Percentiles rank a stretch among this genome's conserved stretches.
Evolutionary conservation across 1,284 basidiomycete species (phyloP).

Genomic region (Schizophyllum commune): DNA sequence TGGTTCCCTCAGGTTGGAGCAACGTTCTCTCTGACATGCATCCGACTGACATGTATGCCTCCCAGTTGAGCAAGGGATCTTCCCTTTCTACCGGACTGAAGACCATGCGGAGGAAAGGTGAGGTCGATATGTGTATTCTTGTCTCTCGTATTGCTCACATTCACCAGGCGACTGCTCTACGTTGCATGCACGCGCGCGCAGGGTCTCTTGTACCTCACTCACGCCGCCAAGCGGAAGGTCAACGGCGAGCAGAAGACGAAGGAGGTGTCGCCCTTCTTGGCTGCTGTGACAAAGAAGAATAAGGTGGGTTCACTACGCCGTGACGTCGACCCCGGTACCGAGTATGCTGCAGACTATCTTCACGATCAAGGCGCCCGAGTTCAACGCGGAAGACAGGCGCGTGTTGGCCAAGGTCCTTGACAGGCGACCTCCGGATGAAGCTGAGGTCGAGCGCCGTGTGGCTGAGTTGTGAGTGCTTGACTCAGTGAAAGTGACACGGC

Average conservation of each 20-base stretch:
- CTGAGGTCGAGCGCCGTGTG: constrained; percentile 33
- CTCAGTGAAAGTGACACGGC: background rate
- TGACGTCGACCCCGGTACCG: background rate
- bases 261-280: constrained; percentile 42
- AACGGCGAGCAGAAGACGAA: constrained; percentile 39
- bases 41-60: background rate
- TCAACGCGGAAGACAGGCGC: constrained; percentile 25
- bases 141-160: background rate
- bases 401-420: constrained; percentile 32
- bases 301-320: constrained; percentile 22
- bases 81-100: constrained; percentile 74
- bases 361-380: constrained; percentile 21
- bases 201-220: constrained; percentile 60
- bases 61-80: constrained; percentile 69
- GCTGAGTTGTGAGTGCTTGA: constrained; percentile 35
- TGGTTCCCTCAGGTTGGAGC: constrained; percentile 58
- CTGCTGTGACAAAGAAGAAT: constrained; percentile 25
- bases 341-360: constrained; percentile 25
- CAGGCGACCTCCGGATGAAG: constrained; percentile 30
- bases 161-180: constrained; percentile 70
- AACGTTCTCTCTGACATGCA: background rate
- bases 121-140: constrained; percentile 9
- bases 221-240: constrained; percentile 41
- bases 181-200: constrained; percentile 90
- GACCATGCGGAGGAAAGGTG: constrained; percentile 80